phyloP scores from a whole-genome alignment of 345 rosid species.

The Rhodomyrtus tomentosa region DNA sequence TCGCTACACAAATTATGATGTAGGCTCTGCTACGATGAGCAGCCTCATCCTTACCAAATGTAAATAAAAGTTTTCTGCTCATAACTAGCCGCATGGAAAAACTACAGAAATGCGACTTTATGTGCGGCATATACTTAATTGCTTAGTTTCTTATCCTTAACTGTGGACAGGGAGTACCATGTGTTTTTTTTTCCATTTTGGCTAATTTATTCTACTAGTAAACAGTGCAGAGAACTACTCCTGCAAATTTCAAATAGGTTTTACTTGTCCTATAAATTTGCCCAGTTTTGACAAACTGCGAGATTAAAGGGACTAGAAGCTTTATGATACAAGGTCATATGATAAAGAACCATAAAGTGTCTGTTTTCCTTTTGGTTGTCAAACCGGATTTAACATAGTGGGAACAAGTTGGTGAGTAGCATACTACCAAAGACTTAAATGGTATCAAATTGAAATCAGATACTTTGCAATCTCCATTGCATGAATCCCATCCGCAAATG shows the following conservation, averaged over 20 bases:
- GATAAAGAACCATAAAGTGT: background rate
- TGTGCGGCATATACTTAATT: background rate
- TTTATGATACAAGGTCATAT: background rate
- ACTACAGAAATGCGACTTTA: background rate
- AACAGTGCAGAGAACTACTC: background rate
- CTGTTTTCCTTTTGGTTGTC: background rate
- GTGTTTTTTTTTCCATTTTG: background rate
- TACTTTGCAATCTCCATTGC: background rate
- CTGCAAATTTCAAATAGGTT: background rate
- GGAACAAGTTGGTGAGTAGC: background rate
- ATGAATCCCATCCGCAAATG: background rate
- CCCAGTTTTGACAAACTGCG: background rate
- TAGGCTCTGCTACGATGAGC: background rate
- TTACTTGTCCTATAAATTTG: background rate
- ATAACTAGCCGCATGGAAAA: background rate
- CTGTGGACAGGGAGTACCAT: background rate
- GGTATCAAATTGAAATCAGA: background rate
- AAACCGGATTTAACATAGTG: background rate
- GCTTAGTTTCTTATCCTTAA: background rate
- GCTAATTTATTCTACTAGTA: background rate
- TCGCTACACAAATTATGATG: too few relatives aligned
- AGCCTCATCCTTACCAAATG: background rate
- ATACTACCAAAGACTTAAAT: background rate
- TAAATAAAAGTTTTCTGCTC: background rate
- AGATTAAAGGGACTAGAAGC: background rate